Conservation (phyloP, 352 stramenopile species). For the Globisporangium takayamanum region DNA sequence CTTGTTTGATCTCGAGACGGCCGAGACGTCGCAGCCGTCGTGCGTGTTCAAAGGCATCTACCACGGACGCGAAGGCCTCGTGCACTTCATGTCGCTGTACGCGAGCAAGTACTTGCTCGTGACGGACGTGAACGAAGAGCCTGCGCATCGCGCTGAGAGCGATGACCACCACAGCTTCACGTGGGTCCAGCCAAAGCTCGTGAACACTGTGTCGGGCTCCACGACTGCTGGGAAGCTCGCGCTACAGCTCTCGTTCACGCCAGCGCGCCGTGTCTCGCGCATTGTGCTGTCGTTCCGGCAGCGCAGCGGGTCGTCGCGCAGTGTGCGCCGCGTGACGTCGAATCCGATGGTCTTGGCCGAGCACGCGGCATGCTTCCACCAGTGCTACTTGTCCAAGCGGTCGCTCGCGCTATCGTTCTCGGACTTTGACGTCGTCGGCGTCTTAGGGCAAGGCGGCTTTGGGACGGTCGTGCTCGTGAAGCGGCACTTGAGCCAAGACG, state of each 20-base stretch:
- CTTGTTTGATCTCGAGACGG: constrained; percentile 77
- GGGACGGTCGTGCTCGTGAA: constrained; percentile 80
- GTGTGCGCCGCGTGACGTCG: constrained; percentile 44
- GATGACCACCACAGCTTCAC: constrained; percentile 71
- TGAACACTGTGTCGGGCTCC: constrained; percentile 76
- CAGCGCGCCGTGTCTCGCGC: constrained; percentile 74
- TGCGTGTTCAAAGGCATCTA: constrained; percentile 87
- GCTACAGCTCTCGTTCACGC: constrained; percentile 79
- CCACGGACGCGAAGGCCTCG: constrained; percentile 79
- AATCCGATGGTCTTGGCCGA: constrained; percentile 76
- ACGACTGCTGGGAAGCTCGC: constrained; percentile 69
- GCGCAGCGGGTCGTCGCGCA: constrained; percentile 29
- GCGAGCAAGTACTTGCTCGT: constrained; percentile 72
- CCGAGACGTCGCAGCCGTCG: constrained; percentile 61
- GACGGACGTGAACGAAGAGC: constrained; percentile 40
- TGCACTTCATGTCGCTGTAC: constrained; percentile 77
- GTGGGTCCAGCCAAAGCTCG: constrained; percentile 42
- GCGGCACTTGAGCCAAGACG: constrained; percentile 62
- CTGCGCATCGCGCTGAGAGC: constrained; percentile 50
- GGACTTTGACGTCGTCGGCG: constrained; percentile 80
- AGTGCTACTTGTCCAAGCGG: constrained; percentile 77
- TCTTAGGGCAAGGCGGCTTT: constrained; percentile 76
- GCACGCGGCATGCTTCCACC: constrained; percentile 74
- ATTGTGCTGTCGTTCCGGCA: constrained; percentile 81
- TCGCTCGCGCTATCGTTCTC: constrained; percentile 79